Conservation (phyloP, 352 stramenopile species). For the Pythium brassicae region DNA sequence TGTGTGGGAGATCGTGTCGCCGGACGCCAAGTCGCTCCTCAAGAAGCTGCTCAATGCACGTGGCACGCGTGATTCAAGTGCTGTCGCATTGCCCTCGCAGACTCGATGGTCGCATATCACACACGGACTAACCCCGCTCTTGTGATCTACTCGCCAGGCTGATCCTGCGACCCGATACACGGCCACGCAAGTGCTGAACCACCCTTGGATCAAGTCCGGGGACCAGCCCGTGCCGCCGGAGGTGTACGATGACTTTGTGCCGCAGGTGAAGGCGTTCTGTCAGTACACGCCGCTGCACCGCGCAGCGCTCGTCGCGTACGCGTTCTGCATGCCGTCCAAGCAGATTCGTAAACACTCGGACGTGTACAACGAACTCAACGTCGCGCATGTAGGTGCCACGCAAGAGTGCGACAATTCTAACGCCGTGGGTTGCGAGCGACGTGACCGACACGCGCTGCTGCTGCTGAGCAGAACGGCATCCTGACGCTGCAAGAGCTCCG, state of each 20-base stretch:
- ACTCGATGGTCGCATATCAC: not conserved
- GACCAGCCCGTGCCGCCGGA: conserved; percentile 26
- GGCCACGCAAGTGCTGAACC: conserved; percentile 52
- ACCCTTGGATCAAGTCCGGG: conserved; percentile 71
- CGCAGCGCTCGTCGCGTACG: conserved; percentile 58
- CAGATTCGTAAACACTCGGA: conserved; percentile 46
- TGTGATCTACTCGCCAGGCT: conserved; percentile 19
- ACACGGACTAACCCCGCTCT: not conserved
- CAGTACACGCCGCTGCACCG: conserved; percentile 59
- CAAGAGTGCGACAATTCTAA: too few species aligned
- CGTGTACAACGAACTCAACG: conserved; percentile 80
- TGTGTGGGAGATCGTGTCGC: conserved; percentile 51
- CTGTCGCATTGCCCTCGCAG: not conserved
- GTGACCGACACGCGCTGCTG: too few species aligned
- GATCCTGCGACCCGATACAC: conserved; percentile 51
- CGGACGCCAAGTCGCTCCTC: conserved; percentile 65
- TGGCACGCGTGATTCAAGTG: too few species aligned
- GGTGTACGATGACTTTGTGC: conserved; percentile 63
- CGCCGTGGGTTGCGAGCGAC: not conserved
- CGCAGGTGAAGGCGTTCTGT: conserved; percentile 60
- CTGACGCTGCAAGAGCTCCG: conserved; percentile 69
- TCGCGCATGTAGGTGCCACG: conserved; percentile 41
- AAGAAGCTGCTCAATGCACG: conserved; percentile 69
- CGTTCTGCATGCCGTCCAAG: conserved; percentile 64
- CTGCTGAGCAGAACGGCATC: conserved; percentile 41